Evolutionary conservation across 768 basidiomycete species (phyloP), one percentile per base, ranked within the genome.

Genomic region (Fistulinella prunicolor): DNA sequence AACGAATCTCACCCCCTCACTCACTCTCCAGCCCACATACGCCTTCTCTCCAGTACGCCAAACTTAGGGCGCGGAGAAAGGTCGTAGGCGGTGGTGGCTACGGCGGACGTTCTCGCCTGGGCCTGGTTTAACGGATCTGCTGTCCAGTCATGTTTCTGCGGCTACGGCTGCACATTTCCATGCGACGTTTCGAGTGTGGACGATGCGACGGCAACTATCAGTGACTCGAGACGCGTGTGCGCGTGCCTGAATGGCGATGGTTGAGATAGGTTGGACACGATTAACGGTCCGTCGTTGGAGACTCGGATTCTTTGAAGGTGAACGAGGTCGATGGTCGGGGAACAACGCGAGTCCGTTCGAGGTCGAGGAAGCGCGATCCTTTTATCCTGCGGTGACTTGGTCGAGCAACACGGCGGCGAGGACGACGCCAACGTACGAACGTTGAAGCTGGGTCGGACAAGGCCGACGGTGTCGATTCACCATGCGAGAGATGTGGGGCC

Each of bases 21-120:
- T 1, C n/a, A 7, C 6, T 21, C 21, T n/a, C 30, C 21, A 57
- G 49, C 54, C 49, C 34, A 42, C 38, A 44, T 17, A 42, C 32
- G 6, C 51, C 37, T 45, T 30, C 12, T 30, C 12, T 54, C 56
- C 34, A 54, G 55, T 20, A 40, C 40, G 51, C 56, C 56, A 46
- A 54, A 46, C 32, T 44, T 30, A 45, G 51, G 56, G 56, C 46
- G 46, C 56, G 34, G 55, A 54, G 51, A 32, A 26, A 34, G 44
- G 44, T 55, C 10, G 24, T 16, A 3, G 42, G 56, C 37, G 23
- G 44, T 43, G 51, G 46, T 42, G 51, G 46, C 24, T 19, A 34
- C 1, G 4, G n/a, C 10, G 1, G 20, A 3, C 26, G 21, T 46
- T 47, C 23, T 24, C 19, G 2, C 30, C 21, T 13, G 6, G 42